Evolutionary conservation across 176 grass and related monocot species (phyloP).

Genomic region (Phyllostachys edulis): DNA sequence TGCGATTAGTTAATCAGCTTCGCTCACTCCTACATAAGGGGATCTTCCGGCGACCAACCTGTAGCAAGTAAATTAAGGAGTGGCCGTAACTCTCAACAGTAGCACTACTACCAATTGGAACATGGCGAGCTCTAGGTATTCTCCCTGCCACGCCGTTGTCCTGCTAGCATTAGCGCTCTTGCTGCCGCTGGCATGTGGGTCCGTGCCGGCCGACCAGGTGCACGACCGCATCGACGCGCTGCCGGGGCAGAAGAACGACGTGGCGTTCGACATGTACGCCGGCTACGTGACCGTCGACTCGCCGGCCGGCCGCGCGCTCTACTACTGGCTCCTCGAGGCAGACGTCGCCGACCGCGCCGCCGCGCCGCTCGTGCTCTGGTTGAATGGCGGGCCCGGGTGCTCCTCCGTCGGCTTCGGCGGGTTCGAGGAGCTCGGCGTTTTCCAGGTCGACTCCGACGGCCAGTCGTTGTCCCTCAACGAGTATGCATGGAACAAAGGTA

Average conservation of each 20-base stretch:
- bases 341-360: background rate
- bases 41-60: background rate
- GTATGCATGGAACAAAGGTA: conserved; percentile 70
- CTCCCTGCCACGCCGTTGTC: background rate
- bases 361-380: conserved; percentile 64
- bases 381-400: conserved; percentile 67
- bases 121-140: background rate
- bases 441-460: conserved; percentile 48
- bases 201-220: too few relatives aligned
- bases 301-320: conserved; percentile 42
- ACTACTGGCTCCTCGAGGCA: conserved; percentile 53
- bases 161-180: background rate
- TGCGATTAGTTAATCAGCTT: background rate
- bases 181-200: background rate
- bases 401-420: conserved; percentile 54
- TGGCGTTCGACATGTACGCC: background rate
- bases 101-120: background rate
- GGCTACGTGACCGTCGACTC: too few relatives aligned
- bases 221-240: too few relatives aligned
- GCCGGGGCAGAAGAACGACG: background rate
- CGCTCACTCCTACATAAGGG: background rate
- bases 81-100: too few relatives aligned
- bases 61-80: too few relatives aligned
- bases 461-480: conserved; percentile 58
- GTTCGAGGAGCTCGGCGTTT: conserved; percentile 64